A percentile compares a stretch with the other conserved stretches of the same genome.
Evolutionary conservation across 2,329 filamentous ascomycete species (phyloP).

Genomic region (Cladosporium sp.): DNA sequence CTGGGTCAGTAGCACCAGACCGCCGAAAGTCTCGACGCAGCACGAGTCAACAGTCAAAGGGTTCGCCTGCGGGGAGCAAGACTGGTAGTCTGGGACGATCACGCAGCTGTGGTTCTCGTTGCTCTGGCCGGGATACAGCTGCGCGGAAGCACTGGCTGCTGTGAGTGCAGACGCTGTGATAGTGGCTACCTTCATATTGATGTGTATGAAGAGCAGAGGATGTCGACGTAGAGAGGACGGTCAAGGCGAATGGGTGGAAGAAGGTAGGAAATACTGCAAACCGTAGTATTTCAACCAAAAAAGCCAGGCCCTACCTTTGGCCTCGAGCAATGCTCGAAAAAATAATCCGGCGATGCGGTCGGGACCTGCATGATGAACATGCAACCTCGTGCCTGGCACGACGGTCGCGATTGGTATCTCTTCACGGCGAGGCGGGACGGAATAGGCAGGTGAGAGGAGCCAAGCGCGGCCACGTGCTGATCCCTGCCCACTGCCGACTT

Average conservation of each 20-base stretch:
- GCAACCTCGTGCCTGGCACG: slow-evolving; percentile 4
- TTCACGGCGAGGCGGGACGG: not conserved
- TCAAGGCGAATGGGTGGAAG: not conserved
- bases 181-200: slow-evolving; percentile 17
- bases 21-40: slow-evolving; percentile 60
- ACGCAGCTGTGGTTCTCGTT: slow-evolving; percentile 53
- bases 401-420: slow-evolving; percentile 3
- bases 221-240: not conserved
- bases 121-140: slow-evolving; percentile 42
- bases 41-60: slow-evolving; percentile 49
- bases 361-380: slow-evolving; percentile 4
- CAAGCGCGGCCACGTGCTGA: not conserved
- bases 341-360: not conserved
- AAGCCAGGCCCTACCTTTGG: not conserved
- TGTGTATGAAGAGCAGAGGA: not conserved
- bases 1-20: slow-evolving; percentile 56
- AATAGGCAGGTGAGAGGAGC: slow-evolving; percentile 4
- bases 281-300: not conserved
- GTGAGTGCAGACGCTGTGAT: slow-evolving; percentile 12
- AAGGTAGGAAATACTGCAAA: not conserved
- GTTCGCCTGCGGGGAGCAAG: slow-evolving; percentile 44
- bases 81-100: slow-evolving; percentile 36
- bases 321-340: not conserved
- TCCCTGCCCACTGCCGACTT: not conserved
- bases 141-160: slow-evolving; percentile 24